Conservation (phyloP, 768 basidiomycete genomes). For the Steccherinum ochraceum region DNA sequence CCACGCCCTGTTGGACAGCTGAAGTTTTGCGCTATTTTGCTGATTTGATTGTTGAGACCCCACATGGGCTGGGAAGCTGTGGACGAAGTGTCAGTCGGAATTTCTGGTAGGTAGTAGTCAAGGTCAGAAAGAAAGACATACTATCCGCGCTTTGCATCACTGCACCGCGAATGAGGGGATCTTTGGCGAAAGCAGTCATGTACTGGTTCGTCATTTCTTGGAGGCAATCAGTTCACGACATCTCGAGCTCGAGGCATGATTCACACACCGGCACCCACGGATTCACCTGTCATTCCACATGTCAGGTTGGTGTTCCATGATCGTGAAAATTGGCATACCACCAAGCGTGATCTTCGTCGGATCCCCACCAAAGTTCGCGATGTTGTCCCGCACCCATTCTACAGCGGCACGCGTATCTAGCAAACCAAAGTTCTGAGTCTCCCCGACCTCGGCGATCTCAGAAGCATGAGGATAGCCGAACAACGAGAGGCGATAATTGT, state of each 20-base stretch:
- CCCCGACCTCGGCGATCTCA: constrained; percentile 17
- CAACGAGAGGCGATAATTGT: constrained; percentile 20
- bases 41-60: constrained; percentile 15
- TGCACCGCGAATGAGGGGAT: constrained; percentile 17
- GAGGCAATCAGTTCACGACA: no score
- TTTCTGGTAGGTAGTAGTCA: not conserved
- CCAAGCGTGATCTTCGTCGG: constrained; percentile 16
- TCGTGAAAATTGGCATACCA: constrained; percentile 8
- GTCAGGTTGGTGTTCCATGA: not conserved
- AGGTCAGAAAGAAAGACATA: constrained; percentile 4
- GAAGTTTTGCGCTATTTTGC: constrained; percentile 14
- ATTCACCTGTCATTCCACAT: constrained; percentile 9
- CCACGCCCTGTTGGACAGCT: constrained; percentile 17
- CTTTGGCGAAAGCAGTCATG: constrained; percentile 14
- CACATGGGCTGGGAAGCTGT: constrained; percentile 21
- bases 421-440: constrained; percentile 22
- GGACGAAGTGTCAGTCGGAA: not conserved
- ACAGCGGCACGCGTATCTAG: constrained; percentile 22
- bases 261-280: constrained; percentile 16
- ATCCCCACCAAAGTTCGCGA: constrained; percentile 27
- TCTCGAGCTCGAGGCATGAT: no score
- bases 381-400: constrained; percentile 28
- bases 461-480: constrained; percentile 18
- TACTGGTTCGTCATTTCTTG: constrained; percentile 18
- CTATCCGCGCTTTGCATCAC: constrained; percentile 22